A percentile compares a stretch with the other conserved stretches of the same genome.
Evolutionary conservation across 2,329 filamentous ascomycete genomes (phyloP).

Genomic region (Cladosporium velox): DNA sequence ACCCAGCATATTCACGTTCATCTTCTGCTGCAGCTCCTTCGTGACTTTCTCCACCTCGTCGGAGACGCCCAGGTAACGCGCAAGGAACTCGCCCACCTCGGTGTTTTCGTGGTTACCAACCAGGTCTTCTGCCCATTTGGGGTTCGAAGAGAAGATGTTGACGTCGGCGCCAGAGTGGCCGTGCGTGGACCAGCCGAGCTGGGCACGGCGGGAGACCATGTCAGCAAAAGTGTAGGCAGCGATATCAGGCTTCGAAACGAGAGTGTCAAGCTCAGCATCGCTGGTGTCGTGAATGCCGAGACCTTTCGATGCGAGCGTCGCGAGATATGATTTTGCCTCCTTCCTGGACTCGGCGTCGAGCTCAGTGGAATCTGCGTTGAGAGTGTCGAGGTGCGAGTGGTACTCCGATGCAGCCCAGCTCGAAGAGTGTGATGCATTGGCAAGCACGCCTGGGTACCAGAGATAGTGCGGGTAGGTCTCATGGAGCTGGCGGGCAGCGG

Average conservation of each 20-base stretch:
- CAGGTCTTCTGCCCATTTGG: constrained; percentile 62
- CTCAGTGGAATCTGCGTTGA: constrained; percentile 32
- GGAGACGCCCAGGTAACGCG: constrained; percentile 76
- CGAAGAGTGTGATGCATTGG: constrained; percentile 73
- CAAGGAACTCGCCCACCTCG: constrained; percentile 81
- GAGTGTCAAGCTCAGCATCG: constrained; percentile 66
- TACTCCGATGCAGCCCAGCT: constrained; percentile 70
- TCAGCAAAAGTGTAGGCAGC: constrained; percentile 70
- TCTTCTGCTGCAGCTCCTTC: constrained; percentile 66
- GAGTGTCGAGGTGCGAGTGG: constrained; percentile 55
- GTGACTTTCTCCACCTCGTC: constrained; percentile 80
- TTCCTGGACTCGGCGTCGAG: constrained; percentile 29
- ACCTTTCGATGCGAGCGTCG: constrained; percentile 65
- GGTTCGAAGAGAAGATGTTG: constrained; percentile 87
- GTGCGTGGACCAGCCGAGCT: constrained; percentile 92
- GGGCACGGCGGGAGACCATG: constrained; percentile 83
- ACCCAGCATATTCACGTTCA: constrained; percentile 48
- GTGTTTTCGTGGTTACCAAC: constrained; percentile 93
- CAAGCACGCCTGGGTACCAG: constrained; percentile 83
- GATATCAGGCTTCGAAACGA: constrained; percentile 61
- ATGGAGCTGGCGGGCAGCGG: constrained; percentile 72
- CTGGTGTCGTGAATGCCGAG: constrained; percentile 77
- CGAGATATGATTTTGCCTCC: constrained; percentile 65
- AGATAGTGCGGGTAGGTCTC: constrained; percentile 65
- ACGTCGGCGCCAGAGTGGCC: constrained; percentile 89